Conservation (phyloP, 139 green algal species). For the Chara braunii region DNA sequence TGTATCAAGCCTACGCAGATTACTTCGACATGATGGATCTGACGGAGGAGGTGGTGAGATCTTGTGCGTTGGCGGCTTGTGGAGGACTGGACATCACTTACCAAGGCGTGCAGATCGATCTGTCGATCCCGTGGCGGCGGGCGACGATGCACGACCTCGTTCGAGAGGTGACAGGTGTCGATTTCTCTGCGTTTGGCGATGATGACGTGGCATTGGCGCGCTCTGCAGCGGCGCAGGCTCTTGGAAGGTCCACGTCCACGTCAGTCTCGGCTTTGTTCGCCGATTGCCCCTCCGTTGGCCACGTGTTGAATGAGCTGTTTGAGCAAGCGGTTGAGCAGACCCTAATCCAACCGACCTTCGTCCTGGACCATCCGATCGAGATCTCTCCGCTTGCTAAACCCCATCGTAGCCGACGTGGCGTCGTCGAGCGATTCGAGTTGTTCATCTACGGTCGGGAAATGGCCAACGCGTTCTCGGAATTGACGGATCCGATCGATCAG, state of each 20-base stretch:
- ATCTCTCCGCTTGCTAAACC: conserved; percentile 92
- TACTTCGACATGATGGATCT: conserved; percentile 95
- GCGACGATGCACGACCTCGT: conserved; percentile 87
- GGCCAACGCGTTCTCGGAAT: conserved; percentile 90
- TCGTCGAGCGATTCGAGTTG: conserved; percentile 94
- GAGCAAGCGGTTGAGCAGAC: conserved; percentile 73
- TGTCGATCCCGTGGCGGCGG: conserved; percentile 72
- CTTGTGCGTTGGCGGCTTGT: conserved; percentile 43
- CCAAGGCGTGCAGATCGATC: conserved; percentile 63
- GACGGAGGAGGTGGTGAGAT: conserved; percentile 75
- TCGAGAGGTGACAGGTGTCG: conserved; percentile 53
- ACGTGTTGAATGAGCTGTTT: conserved; percentile 88
- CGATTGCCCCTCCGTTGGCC: conserved; percentile 48
- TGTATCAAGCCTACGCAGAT: conserved; percentile 85
- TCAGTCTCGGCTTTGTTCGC: not conserved
- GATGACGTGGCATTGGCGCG: conserved; percentile 43
- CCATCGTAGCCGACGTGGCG: conserved; percentile 63
- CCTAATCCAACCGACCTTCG: conserved; percentile 92
- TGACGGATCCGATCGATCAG: conserved; percentile 95
- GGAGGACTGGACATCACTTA: conserved; percentile 21
- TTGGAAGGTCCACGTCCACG: conserved; percentile 11
- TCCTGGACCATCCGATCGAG: conserved; percentile 86
- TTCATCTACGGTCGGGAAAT: conserved; percentile 89
- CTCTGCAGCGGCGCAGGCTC: conserved; percentile 37
- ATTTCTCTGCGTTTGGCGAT: conserved; percentile 32